These are phyloP conservation scores for Emergomyces africanus DNA, from an alignment of 2,329 filamentous ascomycete species.

Conservation along the genomic window DNA sequence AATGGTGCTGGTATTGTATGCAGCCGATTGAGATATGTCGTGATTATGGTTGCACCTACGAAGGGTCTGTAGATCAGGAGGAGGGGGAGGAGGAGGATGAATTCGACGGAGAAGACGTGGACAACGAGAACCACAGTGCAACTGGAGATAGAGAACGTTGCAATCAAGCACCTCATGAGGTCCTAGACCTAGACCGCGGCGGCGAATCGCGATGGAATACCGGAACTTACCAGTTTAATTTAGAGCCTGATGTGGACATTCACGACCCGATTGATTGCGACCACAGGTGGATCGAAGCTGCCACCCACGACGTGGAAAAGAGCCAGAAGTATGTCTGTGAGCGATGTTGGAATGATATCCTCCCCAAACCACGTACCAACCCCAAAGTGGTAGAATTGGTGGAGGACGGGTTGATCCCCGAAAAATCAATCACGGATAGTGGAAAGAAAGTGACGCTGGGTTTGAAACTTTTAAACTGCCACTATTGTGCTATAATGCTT, in stretches of 20 bases:
- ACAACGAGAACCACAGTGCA: constrained; percentile 2
- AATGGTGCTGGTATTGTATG: constrained; percentile 39
- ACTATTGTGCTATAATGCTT: not conserved
- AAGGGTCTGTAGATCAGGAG: constrained; percentile 10
- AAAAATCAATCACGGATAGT: not conserved
- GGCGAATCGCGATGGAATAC: constrained; percentile 9
- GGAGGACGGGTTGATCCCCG: constrained; percentile 5
- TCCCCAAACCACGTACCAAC: not conserved
- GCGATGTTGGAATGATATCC: constrained; percentile 8
- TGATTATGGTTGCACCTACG: constrained; percentile 7
- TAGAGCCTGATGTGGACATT: constrained; percentile 10
- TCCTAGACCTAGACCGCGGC: constrained; percentile 12
- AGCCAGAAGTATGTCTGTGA: constrained; percentile 6
- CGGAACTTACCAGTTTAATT: constrained; percentile 27
- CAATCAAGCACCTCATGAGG: constrained; percentile 2
- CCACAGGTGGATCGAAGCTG: constrained; percentile 3
- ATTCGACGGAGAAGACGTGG: constrained; percentile 6
- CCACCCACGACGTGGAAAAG: not conserved
- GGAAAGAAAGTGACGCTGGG: not conserved
- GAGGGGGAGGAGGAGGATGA: constrained; percentile 11
- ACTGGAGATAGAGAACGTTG: not conserved
- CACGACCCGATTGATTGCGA: constrained; percentile 5
- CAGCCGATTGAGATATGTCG: constrained; percentile 21
- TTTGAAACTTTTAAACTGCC: not conserved
- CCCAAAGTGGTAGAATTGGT: constrained; percentile 4